These are phyloP conservation scores for Carallia brachiata DNA, from an alignment of 345 rosid species.

Conservation along the genomic window DNA sequence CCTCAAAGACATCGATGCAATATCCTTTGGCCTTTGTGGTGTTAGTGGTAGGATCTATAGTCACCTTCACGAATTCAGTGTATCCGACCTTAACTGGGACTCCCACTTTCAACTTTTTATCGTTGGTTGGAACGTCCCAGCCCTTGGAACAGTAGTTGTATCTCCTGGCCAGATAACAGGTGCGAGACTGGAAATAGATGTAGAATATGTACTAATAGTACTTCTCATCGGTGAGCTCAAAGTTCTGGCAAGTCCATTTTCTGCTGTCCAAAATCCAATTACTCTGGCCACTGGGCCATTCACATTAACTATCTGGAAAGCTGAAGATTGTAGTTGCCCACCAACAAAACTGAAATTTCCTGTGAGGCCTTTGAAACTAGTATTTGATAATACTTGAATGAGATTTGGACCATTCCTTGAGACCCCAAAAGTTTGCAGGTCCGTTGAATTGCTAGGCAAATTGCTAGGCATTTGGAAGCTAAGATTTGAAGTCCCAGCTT, in stretches of 20 bases:
- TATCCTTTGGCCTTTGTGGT: slow-evolving; percentile 43
- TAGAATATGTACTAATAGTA: not conserved
- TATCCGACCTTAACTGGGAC: slow-evolving; percentile 39
- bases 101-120: slow-evolving; percentile 39
- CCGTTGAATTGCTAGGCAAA: not conserved
- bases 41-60: slow-evolving; percentile 26
- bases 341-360: slow-evolving; percentile 33
- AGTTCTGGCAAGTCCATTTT: slow-evolving; percentile 6
- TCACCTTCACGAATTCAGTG: slow-evolving; percentile 23
- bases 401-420: slow-evolving; percentile 31
- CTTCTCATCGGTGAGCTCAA: not conserved
- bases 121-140: slow-evolving; percentile 33
- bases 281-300: slow-evolving; percentile 15
- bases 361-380: slow-evolving; percentile 31
- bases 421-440: slow-evolving; percentile 17
- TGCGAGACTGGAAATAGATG: slow-evolving; percentile 6
- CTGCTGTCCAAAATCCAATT: slow-evolving; percentile 39
- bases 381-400: slow-evolving; percentile 7
- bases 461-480: slow-evolving; percentile 10
- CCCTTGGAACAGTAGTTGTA: slow-evolving; percentile 35
- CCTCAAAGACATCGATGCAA: slow-evolving; percentile 76
- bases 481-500: slow-evolving; percentile 1
- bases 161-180: slow-evolving; percentile 47
- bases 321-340: slow-evolving; percentile 31
- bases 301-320: slow-evolving; percentile 41